Base-by-base conservation (phyloP, 495 filamentous ascomycete species). In the Penicillium egyptiacum region DNA sequence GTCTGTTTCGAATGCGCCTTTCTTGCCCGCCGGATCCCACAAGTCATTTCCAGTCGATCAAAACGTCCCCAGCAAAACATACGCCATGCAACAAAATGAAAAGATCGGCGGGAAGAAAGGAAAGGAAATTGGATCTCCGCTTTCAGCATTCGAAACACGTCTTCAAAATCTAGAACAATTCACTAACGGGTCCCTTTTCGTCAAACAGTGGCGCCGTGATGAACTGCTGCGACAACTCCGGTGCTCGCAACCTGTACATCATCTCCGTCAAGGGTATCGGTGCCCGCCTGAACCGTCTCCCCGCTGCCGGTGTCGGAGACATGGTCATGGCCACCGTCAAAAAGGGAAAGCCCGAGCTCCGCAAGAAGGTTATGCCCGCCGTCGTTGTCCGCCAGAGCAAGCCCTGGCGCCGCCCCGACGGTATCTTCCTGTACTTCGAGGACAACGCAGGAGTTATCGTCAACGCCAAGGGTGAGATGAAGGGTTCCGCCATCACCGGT, bases 401-500 rank as follows among this genome's bases (percentile, higher is more conserved):
- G 87, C 94, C 94, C 64, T 99, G 94, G 94, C 90, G 93, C 82
- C 86, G 94, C 73, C 84, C 90, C 58, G 94, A 99, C 72, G 94
- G 95, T 78, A 88, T 96, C 69, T 99, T 90, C 84, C 86, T 99
- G 62, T 99, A 99, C 87, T 99, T 99, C 74, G 94, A 98, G 89
- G 94, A 99, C 80, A 98, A 98, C 79, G 93, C 93, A 74, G 93
- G 92, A 84, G 93, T 98, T 74, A 99, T 98, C 72, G 95, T 99
- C 83, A 99, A 99, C 84, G 91, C 92, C 79, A 99, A 99, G 88
- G 94, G 94, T 81, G 94, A 99, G 83, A 99, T 99, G 94, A 99
- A 99, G 86, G 94, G 94, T 73, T 96, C 90, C 59, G 94, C 94
- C 75, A 98, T 99, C 73, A 99, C 94, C 64, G 94, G 94, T 56